Percentiles rank a stretch among this genome's conserved stretches.
Conservation (phyloP, 2,329 filamentous ascomycete genomes). For the Penicillium aurantiogriseum region DNA sequence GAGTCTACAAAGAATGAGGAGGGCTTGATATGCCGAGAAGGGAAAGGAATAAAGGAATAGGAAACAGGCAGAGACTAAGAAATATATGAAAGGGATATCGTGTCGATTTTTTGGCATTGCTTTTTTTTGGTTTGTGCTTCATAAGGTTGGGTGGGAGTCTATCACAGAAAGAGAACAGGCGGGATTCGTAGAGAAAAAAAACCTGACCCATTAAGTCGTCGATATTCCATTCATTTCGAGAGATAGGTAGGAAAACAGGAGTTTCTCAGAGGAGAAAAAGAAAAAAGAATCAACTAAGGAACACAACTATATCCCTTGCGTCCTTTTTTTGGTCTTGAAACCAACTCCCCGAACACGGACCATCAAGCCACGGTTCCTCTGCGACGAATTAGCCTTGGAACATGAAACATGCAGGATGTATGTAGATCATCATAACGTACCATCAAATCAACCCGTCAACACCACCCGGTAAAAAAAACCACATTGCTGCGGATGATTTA, state of each 20-base stretch:
- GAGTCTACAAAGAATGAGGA: conserved; percentile 39
- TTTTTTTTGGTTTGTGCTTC: conserved; percentile 18
- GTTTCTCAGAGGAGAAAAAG: conserved; percentile 21
- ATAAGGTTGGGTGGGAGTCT: conserved; percentile 14
- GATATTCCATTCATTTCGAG: conserved; percentile 31
- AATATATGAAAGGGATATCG: conserved; percentile 3
- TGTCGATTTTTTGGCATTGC: conserved; percentile 16
- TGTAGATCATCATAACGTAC: conserved; percentile 14
- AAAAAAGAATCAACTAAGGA: conserved; percentile 22
- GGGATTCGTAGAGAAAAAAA: conserved; percentile 16
- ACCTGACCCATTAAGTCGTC: conserved; percentile 28
- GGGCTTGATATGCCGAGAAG: conserved; percentile 46
- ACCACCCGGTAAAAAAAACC: conserved; percentile 30
- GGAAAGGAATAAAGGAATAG: neutral
- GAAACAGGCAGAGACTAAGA: neutral
- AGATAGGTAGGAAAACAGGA: conserved; percentile 30
- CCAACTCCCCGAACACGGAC: conserved; percentile 27
- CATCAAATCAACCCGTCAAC: conserved; percentile 31
- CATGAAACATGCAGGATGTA: neutral
- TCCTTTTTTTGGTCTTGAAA: conserved; percentile 21
- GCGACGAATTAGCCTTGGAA: neutral
- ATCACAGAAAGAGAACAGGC: conserved; percentile 19
- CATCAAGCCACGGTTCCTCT: conserved; percentile 28
- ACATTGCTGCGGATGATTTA: conserved; percentile 33
- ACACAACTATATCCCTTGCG: conserved; percentile 18